These are phyloP conservation scores for Phalaenopsis equestris DNA, from an alignment of 106 monocot species.

Conservation along the genomic window DNA sequence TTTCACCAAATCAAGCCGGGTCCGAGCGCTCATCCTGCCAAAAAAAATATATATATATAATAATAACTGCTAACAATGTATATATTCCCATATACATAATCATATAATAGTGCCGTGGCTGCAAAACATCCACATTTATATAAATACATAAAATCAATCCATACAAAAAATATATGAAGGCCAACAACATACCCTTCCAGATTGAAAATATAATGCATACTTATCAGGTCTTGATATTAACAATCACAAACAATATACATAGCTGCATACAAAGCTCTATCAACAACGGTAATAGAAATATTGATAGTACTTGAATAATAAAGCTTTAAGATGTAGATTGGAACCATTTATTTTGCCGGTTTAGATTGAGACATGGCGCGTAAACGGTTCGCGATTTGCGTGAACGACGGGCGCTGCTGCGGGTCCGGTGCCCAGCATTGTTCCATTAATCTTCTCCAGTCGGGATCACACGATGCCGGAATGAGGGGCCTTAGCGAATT, in stretches of 20 bases:
- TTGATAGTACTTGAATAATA: not conserved
- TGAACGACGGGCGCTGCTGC: slow-evolving; percentile 66
- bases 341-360: slow-evolving; percentile 22
- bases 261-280: not conserved
- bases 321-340: not conserved
- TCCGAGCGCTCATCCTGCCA: too few species aligned
- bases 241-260: not conserved
- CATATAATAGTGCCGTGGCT: not conserved
- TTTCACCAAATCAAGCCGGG: too few species aligned
- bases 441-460: slow-evolving; percentile 91
- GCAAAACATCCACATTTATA: not conserved
- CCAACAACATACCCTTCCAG: not conserved
- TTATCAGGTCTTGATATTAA: not conserved
- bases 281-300: not conserved
- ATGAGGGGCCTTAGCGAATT: slow-evolving; percentile 77
- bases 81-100: not conserved
- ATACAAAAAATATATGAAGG: not conserved
- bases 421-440: slow-evolving; percentile 93
- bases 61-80: not conserved
- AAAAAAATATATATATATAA: too few species aligned
- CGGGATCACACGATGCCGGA: slow-evolving; percentile 56
- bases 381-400: slow-evolving; percentile 57
- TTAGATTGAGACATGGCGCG: slow-evolving; percentile 71
- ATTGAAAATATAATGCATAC: not conserved
- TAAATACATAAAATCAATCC: not conserved